Evolutionary conservation across 2,329 filamentous ascomycete genomes (phyloP).

Genomic region (Epichloe uncinata): DNA sequence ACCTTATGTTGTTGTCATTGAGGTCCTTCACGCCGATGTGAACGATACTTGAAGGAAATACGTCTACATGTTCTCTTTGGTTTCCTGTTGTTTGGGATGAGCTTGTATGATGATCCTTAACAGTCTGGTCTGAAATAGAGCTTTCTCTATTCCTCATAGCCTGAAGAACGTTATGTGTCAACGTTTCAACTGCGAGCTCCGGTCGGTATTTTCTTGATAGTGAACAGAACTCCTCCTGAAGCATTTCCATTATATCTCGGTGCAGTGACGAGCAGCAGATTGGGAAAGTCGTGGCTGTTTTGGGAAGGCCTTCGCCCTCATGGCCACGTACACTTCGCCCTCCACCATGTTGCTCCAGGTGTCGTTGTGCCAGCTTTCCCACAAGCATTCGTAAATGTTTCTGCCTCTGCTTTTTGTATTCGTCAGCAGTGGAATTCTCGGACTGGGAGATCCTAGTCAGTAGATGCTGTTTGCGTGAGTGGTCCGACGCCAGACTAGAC

Average conservation of each 20-base stretch:
- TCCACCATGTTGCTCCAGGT: slow-evolving; percentile 2
- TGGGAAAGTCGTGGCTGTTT: slow-evolving; percentile 27
- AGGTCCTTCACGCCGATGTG: background rate
- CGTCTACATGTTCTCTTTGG: slow-evolving; percentile 8
- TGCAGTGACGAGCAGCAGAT: slow-evolving; percentile 37
- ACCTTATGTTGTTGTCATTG: background rate
- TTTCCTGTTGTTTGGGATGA: slow-evolving; percentile 7
- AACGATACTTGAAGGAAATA: background rate
- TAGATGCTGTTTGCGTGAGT: slow-evolving; percentile 34
- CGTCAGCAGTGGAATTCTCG: background rate
- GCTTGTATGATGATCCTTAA: background rate
- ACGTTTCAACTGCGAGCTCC: slow-evolving; percentile 28
- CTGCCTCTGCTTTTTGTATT: background rate
- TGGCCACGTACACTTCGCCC: slow-evolving; percentile 19
- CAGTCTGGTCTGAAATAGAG: background rate
- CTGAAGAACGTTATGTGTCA: slow-evolving; percentile 33
- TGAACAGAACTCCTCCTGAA: slow-evolving; percentile 37
- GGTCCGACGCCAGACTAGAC: slow-evolving; percentile 42
- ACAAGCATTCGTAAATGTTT: slow-evolving; percentile 13
- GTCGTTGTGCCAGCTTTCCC: background rate
- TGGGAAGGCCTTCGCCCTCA: slow-evolving; percentile 10
- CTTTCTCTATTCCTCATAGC: slow-evolving; percentile 12
- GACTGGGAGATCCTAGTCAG: slow-evolving; percentile 12
- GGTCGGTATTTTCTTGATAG: slow-evolving; percentile 28
- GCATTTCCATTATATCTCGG: slow-evolving; percentile 32